Conservation (phyloP, 345 rosid species). For the Aquilaria yunnanensis region DNA sequence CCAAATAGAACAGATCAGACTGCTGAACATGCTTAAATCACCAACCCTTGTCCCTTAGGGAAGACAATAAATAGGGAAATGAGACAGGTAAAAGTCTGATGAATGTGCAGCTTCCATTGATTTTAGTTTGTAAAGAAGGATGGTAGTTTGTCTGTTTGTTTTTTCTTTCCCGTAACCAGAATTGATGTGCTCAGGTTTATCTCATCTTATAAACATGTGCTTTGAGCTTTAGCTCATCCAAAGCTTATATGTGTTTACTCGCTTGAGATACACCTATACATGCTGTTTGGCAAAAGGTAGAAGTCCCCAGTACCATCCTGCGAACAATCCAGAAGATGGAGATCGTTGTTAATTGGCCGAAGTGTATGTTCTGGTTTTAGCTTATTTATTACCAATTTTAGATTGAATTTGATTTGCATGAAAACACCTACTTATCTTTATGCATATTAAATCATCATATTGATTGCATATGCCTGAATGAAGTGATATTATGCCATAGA, state of each 20-base stretch:
- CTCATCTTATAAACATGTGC: not conserved
- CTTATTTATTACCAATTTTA: not conserved
- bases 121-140: too few species aligned
- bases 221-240: not conserved
- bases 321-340: conserved; percentile 25
- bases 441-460: not conserved
- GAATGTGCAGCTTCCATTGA: too few species aligned
- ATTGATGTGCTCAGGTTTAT: not conserved
- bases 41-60: too few species aligned
- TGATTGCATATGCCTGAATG: conserved; percentile 3
- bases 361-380: conserved; percentile 35
- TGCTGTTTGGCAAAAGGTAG: conserved; percentile 61
- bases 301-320: conserved; percentile 48
- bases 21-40: too few species aligned
- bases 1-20: too few species aligned
- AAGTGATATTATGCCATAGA: not conserved
- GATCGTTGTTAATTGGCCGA: conserved; percentile 74
- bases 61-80: too few species aligned
- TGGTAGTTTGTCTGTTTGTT: too few species aligned
- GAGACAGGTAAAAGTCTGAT: too few species aligned
- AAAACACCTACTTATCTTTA: conserved; percentile 4
- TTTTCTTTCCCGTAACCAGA: too few species aligned
- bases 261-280: conserved; percentile 71
- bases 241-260: conserved; percentile 37
- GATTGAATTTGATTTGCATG: not conserved